Evolutionary conservation across 1,139 yeast species (phyloP).

Genomic region (Hemisphaericaspora xylofermentans): DNA sequence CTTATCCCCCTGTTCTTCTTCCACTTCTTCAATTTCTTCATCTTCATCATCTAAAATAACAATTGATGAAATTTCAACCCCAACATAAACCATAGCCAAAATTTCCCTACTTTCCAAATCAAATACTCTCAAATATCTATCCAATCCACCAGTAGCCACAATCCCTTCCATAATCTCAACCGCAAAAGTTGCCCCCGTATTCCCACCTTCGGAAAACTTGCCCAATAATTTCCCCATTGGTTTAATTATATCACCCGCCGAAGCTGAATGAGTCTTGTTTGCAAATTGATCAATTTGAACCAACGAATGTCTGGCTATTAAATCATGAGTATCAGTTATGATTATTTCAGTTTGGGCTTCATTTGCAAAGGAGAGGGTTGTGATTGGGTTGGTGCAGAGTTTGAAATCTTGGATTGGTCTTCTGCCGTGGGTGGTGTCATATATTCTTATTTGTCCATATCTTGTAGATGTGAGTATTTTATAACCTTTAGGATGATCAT

Average conservation of each 20-base stretch:
- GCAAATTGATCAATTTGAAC: constrained; percentile 39
- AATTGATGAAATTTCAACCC: constrained; percentile 67
- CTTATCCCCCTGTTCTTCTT: constrained; percentile 14
- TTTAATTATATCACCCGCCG: constrained; percentile 42
- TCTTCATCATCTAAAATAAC: constrained; percentile 51
- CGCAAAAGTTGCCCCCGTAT: constrained; percentile 47
- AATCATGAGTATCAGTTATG: constrained; percentile 55
- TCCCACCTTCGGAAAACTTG: constrained; percentile 43
- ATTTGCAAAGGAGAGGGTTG: constrained; percentile 36
- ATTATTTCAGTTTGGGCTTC: constrained; percentile 40
- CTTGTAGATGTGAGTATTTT: constrained; percentile 63
- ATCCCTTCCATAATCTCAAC: constrained; percentile 25
- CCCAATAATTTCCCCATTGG: constrained; percentile 43
- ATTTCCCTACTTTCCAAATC: constrained; percentile 57
- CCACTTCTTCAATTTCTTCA: constrained; percentile 24
- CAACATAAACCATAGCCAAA: constrained; percentile 71
- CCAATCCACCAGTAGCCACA: constrained; percentile 73
- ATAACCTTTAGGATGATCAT: constrained; percentile 29
- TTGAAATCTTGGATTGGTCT: constrained; percentile 56
- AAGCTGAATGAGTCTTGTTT: constrained; percentile 39
- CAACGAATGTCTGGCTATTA: constrained; percentile 54
- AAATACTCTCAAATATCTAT: constrained; percentile 79
- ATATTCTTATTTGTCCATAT: constrained; percentile 66
- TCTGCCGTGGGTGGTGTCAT: constrained; percentile 58
- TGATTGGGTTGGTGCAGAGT: constrained; percentile 48